phyloP scores from a whole-genome alignment of 2,329 filamentous ascomycete species.

The Pseudopithomyces maydicus region DNA sequence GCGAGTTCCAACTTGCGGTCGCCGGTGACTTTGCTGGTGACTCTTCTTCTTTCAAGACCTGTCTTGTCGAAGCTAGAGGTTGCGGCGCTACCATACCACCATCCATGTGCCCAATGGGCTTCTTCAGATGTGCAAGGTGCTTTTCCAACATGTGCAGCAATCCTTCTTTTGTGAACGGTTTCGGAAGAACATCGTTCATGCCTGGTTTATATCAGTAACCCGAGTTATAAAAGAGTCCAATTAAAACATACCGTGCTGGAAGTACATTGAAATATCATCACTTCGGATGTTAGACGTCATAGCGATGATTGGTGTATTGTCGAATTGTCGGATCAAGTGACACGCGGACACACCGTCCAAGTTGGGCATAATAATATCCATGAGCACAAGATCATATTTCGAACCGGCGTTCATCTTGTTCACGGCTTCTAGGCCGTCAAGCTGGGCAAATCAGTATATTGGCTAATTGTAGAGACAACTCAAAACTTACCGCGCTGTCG shows the following conservation, averaged over 20 bases:
- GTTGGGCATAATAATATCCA: slow-evolving; percentile 89
- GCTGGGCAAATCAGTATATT: slow-evolving; percentile 54
- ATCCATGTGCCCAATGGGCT: slow-evolving; percentile 54
- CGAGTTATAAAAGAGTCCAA: not conserved
- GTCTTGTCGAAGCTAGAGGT: slow-evolving; percentile 56
- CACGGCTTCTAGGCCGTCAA: slow-evolving; percentile 89
- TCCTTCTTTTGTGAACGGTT: slow-evolving; percentile 90
- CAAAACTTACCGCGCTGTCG: slow-evolving; percentile 63
- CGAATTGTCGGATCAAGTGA: slow-evolving; percentile 87
- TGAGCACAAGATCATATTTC: slow-evolving; percentile 65
- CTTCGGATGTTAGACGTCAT: slow-evolving; percentile 99
- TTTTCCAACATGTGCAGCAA: slow-evolving; percentile 83
- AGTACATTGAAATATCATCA: slow-evolving; percentile 96
- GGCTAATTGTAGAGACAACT: not conserved
- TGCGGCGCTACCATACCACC: slow-evolving; percentile 57
- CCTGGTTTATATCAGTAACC: slow-evolving; percentile 60
- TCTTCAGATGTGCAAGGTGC: slow-evolving; percentile 83
- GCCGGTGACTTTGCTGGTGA: slow-evolving; percentile 67
- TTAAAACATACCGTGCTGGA: slow-evolving; percentile 80
- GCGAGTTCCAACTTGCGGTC: slow-evolving; percentile 67
- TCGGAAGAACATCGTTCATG: slow-evolving; percentile 97
- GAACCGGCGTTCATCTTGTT: slow-evolving; percentile 74
- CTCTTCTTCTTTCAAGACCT: slow-evolving; percentile 66
- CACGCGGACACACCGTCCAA: slow-evolving; percentile 94
- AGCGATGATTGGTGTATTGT: slow-evolving; percentile 86